These are phyloP conservation scores for Babesia bovis DNA, from an alignment of 169 alveolate species.

Conservation along the genomic window DNA sequence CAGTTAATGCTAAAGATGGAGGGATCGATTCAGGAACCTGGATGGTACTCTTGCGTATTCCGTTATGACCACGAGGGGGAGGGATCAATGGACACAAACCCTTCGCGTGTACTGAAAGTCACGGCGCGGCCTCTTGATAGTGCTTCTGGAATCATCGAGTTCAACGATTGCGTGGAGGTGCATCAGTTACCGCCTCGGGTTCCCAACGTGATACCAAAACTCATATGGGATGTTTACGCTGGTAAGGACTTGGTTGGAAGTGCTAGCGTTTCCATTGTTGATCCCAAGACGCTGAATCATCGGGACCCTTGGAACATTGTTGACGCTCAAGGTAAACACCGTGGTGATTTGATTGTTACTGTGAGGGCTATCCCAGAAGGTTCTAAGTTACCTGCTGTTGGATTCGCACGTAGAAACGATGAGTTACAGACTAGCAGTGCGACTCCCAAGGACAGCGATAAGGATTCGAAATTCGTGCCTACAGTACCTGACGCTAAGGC, in stretches of 20 bases:
- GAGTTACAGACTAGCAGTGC: constrained; percentile 24
- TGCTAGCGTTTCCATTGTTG: constrained; percentile 63
- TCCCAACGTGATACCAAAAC: constrained; percentile 78
- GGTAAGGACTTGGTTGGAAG: constrained; percentile 50
- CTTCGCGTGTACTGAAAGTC: constrained; percentile 13
- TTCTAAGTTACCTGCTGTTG: constrained; percentile 82
- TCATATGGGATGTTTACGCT: constrained; percentile 73
- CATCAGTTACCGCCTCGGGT: constrained; percentile 74
- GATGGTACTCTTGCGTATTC: constrained; percentile 39
- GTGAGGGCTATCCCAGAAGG: constrained; percentile 72
- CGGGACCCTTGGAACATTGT: constrained; percentile 72
- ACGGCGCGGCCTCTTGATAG: constrained; percentile 54
- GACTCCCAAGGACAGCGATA: not conserved
- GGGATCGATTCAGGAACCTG: constrained; percentile 33
- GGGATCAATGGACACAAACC: not conserved
- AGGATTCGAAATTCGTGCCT: constrained; percentile 5
- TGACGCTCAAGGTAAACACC: constrained; percentile 51
- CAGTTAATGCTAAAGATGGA: constrained; percentile 51
- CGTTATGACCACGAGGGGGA: constrained; percentile 64
- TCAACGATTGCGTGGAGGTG: constrained; percentile 62
- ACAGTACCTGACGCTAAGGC: constrained; percentile 33
- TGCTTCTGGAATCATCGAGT: constrained; percentile 68
- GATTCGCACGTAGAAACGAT: constrained; percentile 42
- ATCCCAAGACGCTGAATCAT: constrained; percentile 65
- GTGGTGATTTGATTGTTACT: constrained; percentile 76